phyloP scores from a whole-genome alignment of 2,329 filamentous ascomycete species.

The Corinectria fuckeliana region DNA sequence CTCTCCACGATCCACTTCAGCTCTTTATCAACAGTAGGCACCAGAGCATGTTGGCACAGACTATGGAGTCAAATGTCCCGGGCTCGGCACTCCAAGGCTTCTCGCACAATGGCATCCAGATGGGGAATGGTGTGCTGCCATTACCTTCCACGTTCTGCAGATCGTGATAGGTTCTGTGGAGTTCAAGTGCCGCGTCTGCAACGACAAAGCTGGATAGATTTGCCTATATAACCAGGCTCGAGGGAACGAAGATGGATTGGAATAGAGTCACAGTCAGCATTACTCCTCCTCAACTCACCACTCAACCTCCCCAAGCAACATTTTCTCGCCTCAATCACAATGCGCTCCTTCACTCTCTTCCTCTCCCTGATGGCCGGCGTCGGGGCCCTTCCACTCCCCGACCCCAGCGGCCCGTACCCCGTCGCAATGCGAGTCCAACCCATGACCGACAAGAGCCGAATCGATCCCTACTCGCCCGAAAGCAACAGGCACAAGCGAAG shows the following conservation, averaged over 20 bases:
- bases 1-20: background rate
- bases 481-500: conserved; percentile 32
- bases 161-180: background rate
- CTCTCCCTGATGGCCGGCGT: conserved; percentile 21
- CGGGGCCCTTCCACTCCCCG: conserved; percentile 37
- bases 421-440: conserved; percentile 35
- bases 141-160: background rate
- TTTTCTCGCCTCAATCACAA: conserved; percentile 8
- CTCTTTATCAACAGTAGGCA: background rate
- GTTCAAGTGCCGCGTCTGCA: background rate
- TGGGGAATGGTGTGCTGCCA: background rate
- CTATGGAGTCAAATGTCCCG: background rate
- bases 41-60: background rate
- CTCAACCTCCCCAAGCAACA: background rate
- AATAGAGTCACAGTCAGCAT: background rate
- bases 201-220: background rate
- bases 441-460: conserved; percentile 41
- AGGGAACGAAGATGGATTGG: background rate
- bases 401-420: conserved; percentile 39
- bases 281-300: background rate
- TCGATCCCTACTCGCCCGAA: conserved; percentile 40
- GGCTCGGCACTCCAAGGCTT: background rate
- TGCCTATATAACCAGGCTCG: background rate
- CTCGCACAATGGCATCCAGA: conserved; percentile 24
- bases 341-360: conserved; percentile 25